Conservation (phyloP, 176 grass and related monocot species). For the Chloris gayana region DNA sequence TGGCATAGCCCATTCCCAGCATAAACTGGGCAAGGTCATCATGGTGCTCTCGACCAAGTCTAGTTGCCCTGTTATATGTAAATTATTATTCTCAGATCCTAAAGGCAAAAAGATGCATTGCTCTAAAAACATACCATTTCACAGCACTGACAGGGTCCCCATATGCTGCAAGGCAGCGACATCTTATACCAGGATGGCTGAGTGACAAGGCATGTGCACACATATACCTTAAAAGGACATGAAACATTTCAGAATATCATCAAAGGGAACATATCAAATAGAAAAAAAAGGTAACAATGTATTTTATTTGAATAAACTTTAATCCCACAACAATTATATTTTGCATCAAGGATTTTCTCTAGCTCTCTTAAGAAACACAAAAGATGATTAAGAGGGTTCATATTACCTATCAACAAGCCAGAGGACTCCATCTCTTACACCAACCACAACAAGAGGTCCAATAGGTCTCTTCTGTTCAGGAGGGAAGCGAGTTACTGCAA, state of each 20-base stretch:
- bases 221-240: constrained; percentile 77
- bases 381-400: constrained; percentile 15
- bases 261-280: not conserved
- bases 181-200: constrained; percentile 98
- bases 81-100: constrained; percentile 8
- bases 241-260: constrained; percentile 12
- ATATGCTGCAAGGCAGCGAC: constrained; percentile 95
- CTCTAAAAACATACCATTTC: constrained; percentile 72
- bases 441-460: constrained; percentile 91
- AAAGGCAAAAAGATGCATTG: constrained; percentile 25
- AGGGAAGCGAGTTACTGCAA: constrained; percentile 94
- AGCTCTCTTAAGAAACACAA: constrained; percentile 37
- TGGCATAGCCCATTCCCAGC: constrained; percentile 99
- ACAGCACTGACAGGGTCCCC: constrained; percentile 99
- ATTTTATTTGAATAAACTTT: constrained; percentile 3
- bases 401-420: constrained; percentile 97
- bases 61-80: constrained; percentile 73
- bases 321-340: not conserved
- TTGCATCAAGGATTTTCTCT: constrained; percentile 22
- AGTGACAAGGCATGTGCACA: constrained; percentile 98
- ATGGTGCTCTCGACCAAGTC: constrained; percentile 93
- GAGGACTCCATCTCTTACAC: constrained; percentile 94
- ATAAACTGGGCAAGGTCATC: constrained; percentile 99
- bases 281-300: not conserved
- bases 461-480: constrained; percentile 95